Evolutionary conservation across 257 asterid species (phyloP).

Genomic region (Solanum piurae): DNA sequence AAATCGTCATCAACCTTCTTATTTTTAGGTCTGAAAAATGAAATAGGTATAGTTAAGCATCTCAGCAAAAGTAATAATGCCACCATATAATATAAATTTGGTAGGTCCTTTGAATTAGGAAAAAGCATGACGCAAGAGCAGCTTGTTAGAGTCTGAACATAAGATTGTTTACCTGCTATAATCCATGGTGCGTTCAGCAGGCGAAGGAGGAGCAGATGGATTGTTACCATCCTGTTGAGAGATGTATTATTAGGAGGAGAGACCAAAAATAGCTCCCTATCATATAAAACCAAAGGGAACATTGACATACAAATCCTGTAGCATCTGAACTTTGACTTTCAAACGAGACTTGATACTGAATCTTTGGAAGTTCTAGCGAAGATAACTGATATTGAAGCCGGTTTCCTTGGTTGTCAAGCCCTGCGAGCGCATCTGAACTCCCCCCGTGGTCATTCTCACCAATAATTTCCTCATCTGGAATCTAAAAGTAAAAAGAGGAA

Average conservation of each 20-base stretch:
- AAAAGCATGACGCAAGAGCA: not conserved
- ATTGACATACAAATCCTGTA: constrained; percentile 48
- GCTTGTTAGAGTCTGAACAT: not conserved
- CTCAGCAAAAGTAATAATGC: not conserved
- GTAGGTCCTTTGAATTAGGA: not conserved
- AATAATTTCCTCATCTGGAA: constrained; percentile 64
- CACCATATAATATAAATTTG: not conserved
- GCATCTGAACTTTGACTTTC: constrained; percentile 59
- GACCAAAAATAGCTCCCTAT: not conserved
- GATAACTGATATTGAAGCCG: constrained; percentile 33
- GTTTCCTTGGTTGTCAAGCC: constrained; percentile 28
- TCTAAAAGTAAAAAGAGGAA: constrained; percentile 25
- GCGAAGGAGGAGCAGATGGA: constrained; percentile 29
- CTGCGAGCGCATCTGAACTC: constrained; percentile 11
- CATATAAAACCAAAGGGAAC: not conserved
- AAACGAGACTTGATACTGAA: constrained; percentile 54
- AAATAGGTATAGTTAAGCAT: constrained; percentile 1
- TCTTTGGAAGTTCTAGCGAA: constrained; percentile 17
- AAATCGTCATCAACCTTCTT: constrained; percentile 50
- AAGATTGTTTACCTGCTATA: constrained; percentile 37
- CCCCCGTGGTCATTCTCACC: constrained; percentile 54
- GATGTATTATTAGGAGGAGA: constrained; percentile 14
- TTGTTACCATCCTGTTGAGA: constrained; percentile 60
- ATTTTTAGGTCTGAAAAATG: constrained; percentile 34
- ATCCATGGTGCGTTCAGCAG: constrained; percentile 21